phyloP scores from a whole-genome alignment of 2,329 filamentous ascomycete species.

The Claviceps pazoutovae region DNA sequence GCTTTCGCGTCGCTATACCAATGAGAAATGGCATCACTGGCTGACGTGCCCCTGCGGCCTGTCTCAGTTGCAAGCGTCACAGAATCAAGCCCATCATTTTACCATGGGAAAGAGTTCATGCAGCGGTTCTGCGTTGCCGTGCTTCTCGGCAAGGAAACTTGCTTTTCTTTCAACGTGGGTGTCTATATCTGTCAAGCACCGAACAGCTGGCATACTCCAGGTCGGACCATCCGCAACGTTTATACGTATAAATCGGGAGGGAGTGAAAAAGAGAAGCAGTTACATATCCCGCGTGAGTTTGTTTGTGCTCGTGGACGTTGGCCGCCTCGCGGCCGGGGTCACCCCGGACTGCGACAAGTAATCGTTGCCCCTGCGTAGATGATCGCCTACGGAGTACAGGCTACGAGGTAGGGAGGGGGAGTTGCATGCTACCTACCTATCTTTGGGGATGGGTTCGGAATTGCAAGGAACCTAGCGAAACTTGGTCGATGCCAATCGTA shows the following conservation, averaged over 20 bases:
- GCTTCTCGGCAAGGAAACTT: neutral
- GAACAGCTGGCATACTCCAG: too few species aligned
- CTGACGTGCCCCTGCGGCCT: neutral
- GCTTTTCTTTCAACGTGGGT: neutral
- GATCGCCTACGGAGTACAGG: neutral
- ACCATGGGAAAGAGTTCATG: neutral
- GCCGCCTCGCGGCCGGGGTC: too few species aligned
- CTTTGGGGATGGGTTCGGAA: neutral
- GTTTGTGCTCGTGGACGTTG: too few species aligned
- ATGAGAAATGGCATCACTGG: neutral
- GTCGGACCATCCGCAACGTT: too few species aligned
- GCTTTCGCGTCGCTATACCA: neutral
- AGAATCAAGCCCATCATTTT: neutral
- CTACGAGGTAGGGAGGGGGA: neutral
- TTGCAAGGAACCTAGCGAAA: neutral
- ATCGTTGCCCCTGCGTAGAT: neutral
- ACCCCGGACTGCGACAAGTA: neutral
- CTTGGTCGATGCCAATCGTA: neutral
- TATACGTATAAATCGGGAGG: too few species aligned
- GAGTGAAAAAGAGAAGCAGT: too few species aligned
- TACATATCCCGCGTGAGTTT: too few species aligned
- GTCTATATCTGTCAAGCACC: too few species aligned
- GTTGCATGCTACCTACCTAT: neutral
- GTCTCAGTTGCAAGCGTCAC: conserved; percentile 2
- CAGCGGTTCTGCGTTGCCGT: neutral